Evolutionary conservation across 2,329 filamentous ascomycete genomes (phyloP).

Genomic region (Onygenales sp.): DNA sequence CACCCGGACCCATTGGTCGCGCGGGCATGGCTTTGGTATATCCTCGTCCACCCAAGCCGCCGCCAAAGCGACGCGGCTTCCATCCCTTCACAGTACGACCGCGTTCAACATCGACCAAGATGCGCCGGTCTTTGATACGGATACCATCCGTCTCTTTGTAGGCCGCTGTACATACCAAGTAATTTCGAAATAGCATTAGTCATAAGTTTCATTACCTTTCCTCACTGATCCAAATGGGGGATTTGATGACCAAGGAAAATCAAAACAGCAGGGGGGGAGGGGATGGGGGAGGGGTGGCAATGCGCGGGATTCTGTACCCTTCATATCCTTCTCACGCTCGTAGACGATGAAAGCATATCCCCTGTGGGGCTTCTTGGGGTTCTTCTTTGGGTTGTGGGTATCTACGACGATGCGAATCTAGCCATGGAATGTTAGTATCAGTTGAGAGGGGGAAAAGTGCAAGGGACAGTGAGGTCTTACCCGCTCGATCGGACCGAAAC

Average conservation of each 20-base stretch:
- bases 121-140: conserved; percentile 81
- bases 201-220: conserved; percentile 18
- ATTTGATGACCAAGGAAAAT: not conserved
- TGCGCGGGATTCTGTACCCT: conserved; percentile 55
- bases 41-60: conserved; percentile 81
- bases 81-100: conserved; percentile 89
- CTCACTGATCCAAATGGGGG: conserved; percentile 9
- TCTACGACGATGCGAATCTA: conserved; percentile 84
- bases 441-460: not conserved
- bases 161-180: conserved; percentile 60
- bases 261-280: conserved; percentile 10
- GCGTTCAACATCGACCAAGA: conserved; percentile 92
- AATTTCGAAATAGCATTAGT: conserved; percentile 25
- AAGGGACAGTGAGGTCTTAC: conserved; percentile 40
- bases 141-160: conserved; percentile 82
- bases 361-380: conserved; percentile 70
- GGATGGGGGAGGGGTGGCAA: conserved; percentile 35
- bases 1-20: conserved; percentile 57
- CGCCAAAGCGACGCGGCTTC: conserved; percentile 84
- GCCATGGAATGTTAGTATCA: conserved; percentile 14
- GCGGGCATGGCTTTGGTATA: conserved; percentile 76
- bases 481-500: conserved; percentile 88
- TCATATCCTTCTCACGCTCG: conserved; percentile 96
- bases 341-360: conserved; percentile 97
- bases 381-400: conserved; percentile 66